phyloP scores from a whole-genome alignment of 169 alveolate genomes.

The Eimeria sp. region DNA sequence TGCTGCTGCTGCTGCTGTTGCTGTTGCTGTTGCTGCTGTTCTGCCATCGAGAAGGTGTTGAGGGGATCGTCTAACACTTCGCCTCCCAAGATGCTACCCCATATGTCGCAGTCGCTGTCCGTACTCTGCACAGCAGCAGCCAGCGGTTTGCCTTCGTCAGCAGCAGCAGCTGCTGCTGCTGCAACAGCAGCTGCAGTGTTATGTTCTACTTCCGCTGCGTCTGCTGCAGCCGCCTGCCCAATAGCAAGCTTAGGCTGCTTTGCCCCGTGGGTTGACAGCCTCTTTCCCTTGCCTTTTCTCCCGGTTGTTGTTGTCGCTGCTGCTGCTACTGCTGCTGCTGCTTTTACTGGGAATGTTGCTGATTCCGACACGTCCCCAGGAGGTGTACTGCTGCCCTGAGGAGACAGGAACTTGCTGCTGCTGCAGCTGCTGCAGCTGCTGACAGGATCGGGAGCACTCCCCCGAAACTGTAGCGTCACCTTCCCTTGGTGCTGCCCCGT shows the following conservation, averaged over 20 bases:
- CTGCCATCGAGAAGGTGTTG: neutral
- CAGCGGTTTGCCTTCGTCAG: neutral
- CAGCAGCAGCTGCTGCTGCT: conserved; percentile 17
- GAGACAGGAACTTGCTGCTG: conserved; percentile 41
- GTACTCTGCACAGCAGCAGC: conserved; percentile 11
- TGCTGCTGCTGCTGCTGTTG: conserved; percentile 26
- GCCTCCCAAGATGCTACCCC: conserved; percentile 1
- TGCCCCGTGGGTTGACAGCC: neutral
- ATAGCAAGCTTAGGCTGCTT: neutral
- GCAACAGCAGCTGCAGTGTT: neutral
- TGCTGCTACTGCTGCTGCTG: conserved; percentile 13
- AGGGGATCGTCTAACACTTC: conserved; percentile 35
- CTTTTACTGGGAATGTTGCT: neutral
- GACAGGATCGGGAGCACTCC: neutral
- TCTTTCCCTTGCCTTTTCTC: neutral
- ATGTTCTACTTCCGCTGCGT: neutral
- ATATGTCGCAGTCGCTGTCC: neutral
- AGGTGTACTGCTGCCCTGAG: conserved; percentile 51
- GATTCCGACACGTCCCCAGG: neutral
- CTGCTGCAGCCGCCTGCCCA: neutral
- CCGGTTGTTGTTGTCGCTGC: conserved; percentile 28
- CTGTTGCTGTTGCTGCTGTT: conserved; percentile 7
- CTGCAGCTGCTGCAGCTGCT: neutral
- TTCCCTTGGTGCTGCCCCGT: neutral
- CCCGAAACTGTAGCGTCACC: neutral